Base-by-base conservation (phyloP, 768 basidiomycete genomes). In the Tylopilus sp. region DNA sequence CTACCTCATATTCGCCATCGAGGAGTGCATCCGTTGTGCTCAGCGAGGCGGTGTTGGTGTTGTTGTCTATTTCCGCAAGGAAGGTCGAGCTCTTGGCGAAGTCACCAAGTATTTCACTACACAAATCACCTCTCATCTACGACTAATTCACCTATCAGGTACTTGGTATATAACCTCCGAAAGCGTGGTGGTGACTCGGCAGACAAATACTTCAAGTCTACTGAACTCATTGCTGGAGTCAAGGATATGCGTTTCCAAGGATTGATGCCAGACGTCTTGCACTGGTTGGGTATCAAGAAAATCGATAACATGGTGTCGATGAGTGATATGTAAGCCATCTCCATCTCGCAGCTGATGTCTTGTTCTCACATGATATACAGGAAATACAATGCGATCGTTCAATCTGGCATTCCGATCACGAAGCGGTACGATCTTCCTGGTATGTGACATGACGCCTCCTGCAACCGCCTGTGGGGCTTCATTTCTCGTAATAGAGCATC, bases 191-290 rank as follows among this genome's bases (percentile, higher is more conserved):
- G 93, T 6, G 95, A 98, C 70, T 83, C 82, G 1, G 95, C 95
- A 1, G 86, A 92, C 70, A 83, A 85, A 64, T 98, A 98, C 75
- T 98, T 98, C 78, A 86, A 88, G 66, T 83, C 86, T 6, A 98
- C 95, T 0, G 95, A 95, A 70, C 74, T 89, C 57, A 90, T 98
- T 53, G 95, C 95, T 0, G 95, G 95, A 9, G 94, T 97, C 21
- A 90, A 92, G 71, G 91, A 94, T 63, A 91, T 93, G 91, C 82
- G 92, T n/a, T 94, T 94, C 84, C 78, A 85, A 66, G 90, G 86
- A 20, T 76, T 92, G 53, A 97, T 98, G 94, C 95, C 95, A 3
- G 95, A 98, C 65, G 88, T 97, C 6, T 72, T 98, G 40, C 92
- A 94, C 66, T 98, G 94, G 91, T 71, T 98, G 17, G 95, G 95